A percentile compares a stretch with the other conserved stretches of the same genome.
These are phyloP conservation scores for Tephrocybe sp. DNA, from an alignment of 768 basidiomycete genomes.

Conservation along the genomic window DNA sequence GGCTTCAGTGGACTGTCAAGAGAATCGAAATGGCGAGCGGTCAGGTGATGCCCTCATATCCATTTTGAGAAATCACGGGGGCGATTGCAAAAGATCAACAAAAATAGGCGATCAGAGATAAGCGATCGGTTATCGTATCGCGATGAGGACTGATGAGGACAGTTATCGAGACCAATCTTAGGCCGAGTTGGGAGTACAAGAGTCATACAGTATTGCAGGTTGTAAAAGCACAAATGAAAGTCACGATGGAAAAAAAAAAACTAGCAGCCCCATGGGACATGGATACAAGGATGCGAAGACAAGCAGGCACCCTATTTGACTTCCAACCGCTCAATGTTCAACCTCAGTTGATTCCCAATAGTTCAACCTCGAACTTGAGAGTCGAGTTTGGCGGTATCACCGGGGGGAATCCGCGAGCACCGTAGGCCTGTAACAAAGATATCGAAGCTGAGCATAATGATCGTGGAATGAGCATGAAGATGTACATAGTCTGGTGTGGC, in stretches of 20 bases:
- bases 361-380: slow-evolving; percentile 82
- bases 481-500: slow-evolving; percentile 79
- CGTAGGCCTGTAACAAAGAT: slow-evolving; percentile 57
- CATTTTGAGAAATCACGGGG: background rate
- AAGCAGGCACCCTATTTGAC: too few species aligned
- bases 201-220: slow-evolving; percentile 28
- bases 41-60: slow-evolving; percentile 13
- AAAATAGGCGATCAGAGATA: slow-evolving; percentile 11
- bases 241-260: slow-evolving; percentile 12
- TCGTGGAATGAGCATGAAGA: slow-evolving; percentile 14
- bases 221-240: slow-evolving; percentile 25
- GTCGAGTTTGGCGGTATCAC: slow-evolving; percentile 76
- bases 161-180: slow-evolving; percentile 8
- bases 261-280: slow-evolving; percentile 12
- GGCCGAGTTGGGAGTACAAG: slow-evolving; percentile 20
- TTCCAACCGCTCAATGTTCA: too few species aligned
- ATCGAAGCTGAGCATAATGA: slow-evolving; percentile 6
- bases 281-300: slow-evolving; percentile 8
- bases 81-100: background rate
- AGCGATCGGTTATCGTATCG: slow-evolving; percentile 9
- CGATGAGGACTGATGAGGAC: background rate
- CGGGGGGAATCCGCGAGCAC: slow-evolving; percentile 71
- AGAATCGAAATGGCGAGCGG: too few species aligned
- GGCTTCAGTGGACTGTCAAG: too few species aligned
- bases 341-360: slow-evolving; percentile 63